Evolutionary conservation across 2,329 filamentous ascomycete genomes (phyloP).

Genomic region (Pseudogymnoascus sp.): DNA sequence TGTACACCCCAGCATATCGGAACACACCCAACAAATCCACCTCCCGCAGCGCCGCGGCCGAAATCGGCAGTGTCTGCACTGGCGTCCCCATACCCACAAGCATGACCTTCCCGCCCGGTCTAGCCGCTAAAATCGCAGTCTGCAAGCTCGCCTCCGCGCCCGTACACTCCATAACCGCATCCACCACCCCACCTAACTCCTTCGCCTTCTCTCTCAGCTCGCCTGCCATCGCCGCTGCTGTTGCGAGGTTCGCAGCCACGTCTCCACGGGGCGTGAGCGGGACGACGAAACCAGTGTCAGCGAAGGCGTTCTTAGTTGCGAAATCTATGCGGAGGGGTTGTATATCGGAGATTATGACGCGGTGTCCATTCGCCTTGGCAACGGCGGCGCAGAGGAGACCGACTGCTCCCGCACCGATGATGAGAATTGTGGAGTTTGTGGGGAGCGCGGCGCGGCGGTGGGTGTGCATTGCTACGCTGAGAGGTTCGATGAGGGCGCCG

Average conservation of each 20-base stretch:
- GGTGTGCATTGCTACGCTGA: slow-evolving; percentile 82
- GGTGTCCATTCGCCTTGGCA: slow-evolving; percentile 74
- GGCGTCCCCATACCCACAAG: slow-evolving; percentile 86
- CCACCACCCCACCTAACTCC: slow-evolving; percentile 62
- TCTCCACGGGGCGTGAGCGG: slow-evolving; percentile 60
- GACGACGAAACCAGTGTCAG: slow-evolving; percentile 58
- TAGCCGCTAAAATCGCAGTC: slow-evolving; percentile 63
- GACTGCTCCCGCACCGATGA: slow-evolving; percentile 83
- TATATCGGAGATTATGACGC: slow-evolving; percentile 79
- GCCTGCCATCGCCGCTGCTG: slow-evolving; percentile 39
- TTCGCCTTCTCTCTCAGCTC: background rate
- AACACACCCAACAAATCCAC: slow-evolving; percentile 82
- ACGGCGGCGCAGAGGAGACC: slow-evolving; percentile 84
- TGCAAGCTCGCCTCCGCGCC: slow-evolving; percentile 76
- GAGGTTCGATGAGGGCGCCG: slow-evolving; percentile 84
- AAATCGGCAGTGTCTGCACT: slow-evolving; percentile 87
- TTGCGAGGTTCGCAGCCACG: slow-evolving; percentile 64
- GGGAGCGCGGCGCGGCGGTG: slow-evolving; percentile 64
- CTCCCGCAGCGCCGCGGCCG: slow-evolving; percentile 85
- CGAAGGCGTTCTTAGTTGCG: slow-evolving; percentile 65
- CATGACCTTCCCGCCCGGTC: slow-evolving; percentile 70
- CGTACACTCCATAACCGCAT: slow-evolving; percentile 74
- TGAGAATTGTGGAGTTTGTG: slow-evolving; percentile 70
- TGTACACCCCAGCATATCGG: slow-evolving; percentile 71
- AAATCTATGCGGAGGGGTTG: slow-evolving; percentile 73